A percentile compares a stretch with the other conserved stretches of the same genome.
These are phyloP conservation scores for Steccherinum ochraceum DNA, from an alignment of 768 basidiomycete species.

Conservation along the genomic window DNA sequence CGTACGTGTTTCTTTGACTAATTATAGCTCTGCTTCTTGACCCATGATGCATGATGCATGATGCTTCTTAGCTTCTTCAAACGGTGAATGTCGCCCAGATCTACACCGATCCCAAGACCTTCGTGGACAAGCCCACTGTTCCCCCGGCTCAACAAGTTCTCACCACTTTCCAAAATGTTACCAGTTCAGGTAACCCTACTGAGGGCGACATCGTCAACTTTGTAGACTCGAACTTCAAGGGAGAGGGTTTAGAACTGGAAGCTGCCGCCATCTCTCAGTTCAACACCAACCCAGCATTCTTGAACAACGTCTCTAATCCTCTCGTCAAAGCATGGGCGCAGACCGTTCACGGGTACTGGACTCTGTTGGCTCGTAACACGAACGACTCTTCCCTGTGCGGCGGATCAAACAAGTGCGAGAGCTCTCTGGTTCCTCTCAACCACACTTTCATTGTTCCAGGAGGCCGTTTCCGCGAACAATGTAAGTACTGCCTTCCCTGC, in stretches of 20 bases:
- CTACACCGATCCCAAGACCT: slow-evolving; percentile 79
- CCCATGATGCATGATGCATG: slow-evolving; percentile 8
- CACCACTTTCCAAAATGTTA: slow-evolving; percentile 53
- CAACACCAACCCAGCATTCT: slow-evolving; percentile 54
- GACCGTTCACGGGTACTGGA: slow-evolving; percentile 85
- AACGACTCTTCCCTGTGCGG: slow-evolving; percentile 65
- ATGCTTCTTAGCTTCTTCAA: slow-evolving; percentile 61
- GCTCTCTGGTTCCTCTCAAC: slow-evolving; percentile 84
- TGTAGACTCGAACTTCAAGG: slow-evolving; percentile 67
- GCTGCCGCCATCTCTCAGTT: slow-evolving; percentile 58
- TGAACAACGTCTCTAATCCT: slow-evolving; percentile 64
- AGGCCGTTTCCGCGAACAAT: slow-evolving; percentile 79
- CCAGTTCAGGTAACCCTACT: slow-evolving; percentile 37
- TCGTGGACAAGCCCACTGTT: slow-evolving; percentile 85
- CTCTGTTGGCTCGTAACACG: slow-evolving; percentile 67
- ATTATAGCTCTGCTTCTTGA: slow-evolving; percentile 1
- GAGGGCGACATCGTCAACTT: slow-evolving; percentile 63
- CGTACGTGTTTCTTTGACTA: slow-evolving; percentile 36
- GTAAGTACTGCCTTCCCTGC: slow-evolving; percentile 35
- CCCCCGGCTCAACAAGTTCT: slow-evolving; percentile 61
- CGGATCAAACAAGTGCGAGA: slow-evolving; percentile 52
- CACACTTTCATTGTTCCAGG: slow-evolving; percentile 91
- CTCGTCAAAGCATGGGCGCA: slow-evolving; percentile 66
- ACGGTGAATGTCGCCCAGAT: slow-evolving; percentile 74
- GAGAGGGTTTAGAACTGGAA: slow-evolving; percentile 82